A percentile compares a stretch with the other conserved stretches of the same genome.
Conservation (phyloP, 1,284 basidiomycete species). For the Erythrobasidium hasegawianum region DNA sequence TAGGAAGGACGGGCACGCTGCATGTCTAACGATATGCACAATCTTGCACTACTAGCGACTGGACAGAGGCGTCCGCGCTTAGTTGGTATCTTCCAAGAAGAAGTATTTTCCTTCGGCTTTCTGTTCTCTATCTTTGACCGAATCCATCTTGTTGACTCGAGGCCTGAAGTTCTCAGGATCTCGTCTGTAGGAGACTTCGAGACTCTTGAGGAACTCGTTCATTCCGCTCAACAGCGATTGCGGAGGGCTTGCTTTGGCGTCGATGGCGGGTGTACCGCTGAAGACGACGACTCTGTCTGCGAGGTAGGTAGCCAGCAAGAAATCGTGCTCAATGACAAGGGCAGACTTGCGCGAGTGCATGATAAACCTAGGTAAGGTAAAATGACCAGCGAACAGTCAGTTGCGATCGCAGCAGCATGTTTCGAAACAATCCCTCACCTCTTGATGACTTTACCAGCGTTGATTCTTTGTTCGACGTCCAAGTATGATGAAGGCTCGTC, state of each 20-base stretch:
- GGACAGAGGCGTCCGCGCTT: not conserved
- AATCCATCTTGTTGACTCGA: conserved; percentile 88
- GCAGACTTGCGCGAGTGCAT: conserved; percentile 93
- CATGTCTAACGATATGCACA: too few species aligned
- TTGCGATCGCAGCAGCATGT: too few species aligned
- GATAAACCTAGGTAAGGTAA: too few species aligned
- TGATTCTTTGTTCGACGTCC: conserved; percentile 97
- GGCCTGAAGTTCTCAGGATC: conserved; percentile 59
- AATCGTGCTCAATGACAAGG: conserved; percentile 97
- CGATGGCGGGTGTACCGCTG: conserved; percentile 58
- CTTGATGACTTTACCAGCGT: conserved; percentile 94
- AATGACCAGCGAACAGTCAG: too few species aligned
- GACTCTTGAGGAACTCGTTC: conserved; percentile 85
- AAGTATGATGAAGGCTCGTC: conserved; percentile 71
- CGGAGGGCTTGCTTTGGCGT: conserved; percentile 55
- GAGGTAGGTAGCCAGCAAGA: conserved; percentile 92
- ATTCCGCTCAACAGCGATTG: conserved; percentile 79
- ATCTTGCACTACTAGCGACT: too few species aligned
- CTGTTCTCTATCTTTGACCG: conserved; percentile 90
- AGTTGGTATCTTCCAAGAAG: conserved; percentile 23
- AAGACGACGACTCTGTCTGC: conserved; percentile 96
- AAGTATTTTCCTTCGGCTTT: conserved; percentile 53
- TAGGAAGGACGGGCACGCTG: too few species aligned
- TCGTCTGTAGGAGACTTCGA: conserved; percentile 92
- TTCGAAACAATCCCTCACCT: too few species aligned